These are phyloP conservation scores for Triticum monococcum DNA, from an alignment of 176 grass and related monocot species.

Conservation along the genomic window DNA sequence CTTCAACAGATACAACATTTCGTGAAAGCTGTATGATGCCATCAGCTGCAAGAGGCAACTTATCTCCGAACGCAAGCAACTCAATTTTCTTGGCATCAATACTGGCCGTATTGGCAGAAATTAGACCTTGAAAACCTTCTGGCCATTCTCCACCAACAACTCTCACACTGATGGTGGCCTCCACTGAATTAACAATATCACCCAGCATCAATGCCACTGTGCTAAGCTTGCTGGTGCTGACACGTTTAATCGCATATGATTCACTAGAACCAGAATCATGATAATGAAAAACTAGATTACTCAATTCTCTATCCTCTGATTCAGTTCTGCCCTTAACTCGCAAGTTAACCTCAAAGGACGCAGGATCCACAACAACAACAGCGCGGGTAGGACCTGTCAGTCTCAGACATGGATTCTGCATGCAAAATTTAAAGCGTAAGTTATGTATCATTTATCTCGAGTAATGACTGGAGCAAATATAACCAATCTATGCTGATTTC, in stretches of 20 bases:
- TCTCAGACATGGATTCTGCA: constrained; percentile 20
- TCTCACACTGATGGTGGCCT: constrained; percentile 23
- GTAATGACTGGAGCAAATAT: background rate
- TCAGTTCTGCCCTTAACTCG: background rate
- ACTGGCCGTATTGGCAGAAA: background rate
- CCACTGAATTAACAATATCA: background rate
- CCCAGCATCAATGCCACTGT: background rate
- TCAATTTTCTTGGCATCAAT: background rate
- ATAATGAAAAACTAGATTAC: background rate
- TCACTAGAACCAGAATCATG: background rate
- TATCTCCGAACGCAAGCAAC: background rate
- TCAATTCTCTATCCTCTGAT: constrained; percentile 9
- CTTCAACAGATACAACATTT: constrained; percentile 8
- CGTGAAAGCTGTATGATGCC: constrained; percentile 5
- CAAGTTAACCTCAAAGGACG: background rate
- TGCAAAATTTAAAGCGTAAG: background rate
- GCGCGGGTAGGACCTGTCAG: constrained; percentile 23
- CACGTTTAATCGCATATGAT: background rate
- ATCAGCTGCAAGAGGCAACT: background rate
- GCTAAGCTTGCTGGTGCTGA: constrained; percentile 9
- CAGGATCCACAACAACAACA: background rate
- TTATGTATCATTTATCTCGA: background rate
- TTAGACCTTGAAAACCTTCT: background rate
- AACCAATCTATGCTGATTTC: background rate
- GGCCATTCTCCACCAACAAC: background rate